Evolutionary conservation across 768 basidiomycete species (phyloP), one percentile per base, ranked within the genome.

Genomic region (Hebeloma cylindrosporum): DNA sequence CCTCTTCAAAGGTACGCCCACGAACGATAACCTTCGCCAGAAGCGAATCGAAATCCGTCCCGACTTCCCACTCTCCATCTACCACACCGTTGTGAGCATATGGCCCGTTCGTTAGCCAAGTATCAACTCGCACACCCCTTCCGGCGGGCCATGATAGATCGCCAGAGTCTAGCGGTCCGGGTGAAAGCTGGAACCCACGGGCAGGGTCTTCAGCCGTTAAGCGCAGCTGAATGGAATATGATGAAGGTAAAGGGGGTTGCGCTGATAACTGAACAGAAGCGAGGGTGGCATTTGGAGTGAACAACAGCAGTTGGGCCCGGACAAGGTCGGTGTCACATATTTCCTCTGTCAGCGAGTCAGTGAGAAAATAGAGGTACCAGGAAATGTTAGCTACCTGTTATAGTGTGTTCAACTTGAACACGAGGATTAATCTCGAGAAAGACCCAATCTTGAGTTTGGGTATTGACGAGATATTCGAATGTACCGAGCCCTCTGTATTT

Each of bases 401-500:
- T 82, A 34, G 92, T 93, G 67, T 93, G 92, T 62, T 93, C 92
- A 61, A 94, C 92, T 63, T 94, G 92, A 43, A 93, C 88, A 65
- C 91, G 85, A 17, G 91, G 88, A 63, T 91, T 91, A 52, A 93
- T 90, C 63, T 93, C 90, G 52, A 93, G 86, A 65, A 93, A 93
- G 65, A 92, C 89, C 70, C 90, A 88, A 50, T 86, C 70, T 49
- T 79, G 77, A 56, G 78, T 75, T 52, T 83, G 78, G 57, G 59
- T 41, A 39, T 93, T 89, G 53, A 93, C 80, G 50, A 94, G 73
- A 73, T 88, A 93, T 68, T 94, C 92, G 32, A 86, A 88, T 13
- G 91, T 93, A 43, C 92, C 90, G 11, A 92, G 87, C 54, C 91
- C 90, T 48, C 82, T 74, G 68, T 94, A 94, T 17, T 78, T 75